Evolutionary conservation across 495 filamentous ascomycete genomes (phyloP), one percentile per base, ranked within the genome.

Genomic region (Schizothecium vesticola): DNA sequence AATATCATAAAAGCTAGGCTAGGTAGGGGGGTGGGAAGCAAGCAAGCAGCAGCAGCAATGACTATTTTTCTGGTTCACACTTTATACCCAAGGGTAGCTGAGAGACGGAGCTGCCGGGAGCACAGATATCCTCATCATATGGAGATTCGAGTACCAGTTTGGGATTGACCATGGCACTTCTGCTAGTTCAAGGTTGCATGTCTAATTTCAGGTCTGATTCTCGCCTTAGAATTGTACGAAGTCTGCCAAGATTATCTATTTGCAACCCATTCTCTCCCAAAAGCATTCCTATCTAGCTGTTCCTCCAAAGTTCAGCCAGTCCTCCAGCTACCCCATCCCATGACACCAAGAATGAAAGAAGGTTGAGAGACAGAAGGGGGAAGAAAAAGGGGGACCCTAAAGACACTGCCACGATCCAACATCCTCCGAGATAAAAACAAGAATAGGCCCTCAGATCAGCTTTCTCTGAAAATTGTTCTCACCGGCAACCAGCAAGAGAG

Each of bases 391-490:
- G 60, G 21, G 61, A 22, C 57, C 19, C 8, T 1, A 6, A 58
- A 11, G 22, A 33, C 21, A 16, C 36, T 2, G 16, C 43, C 43
- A n/a, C 16, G 2, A n/a, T 0, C 19, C 16, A 51, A 51, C 16
- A 43, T 13, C 43, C 31, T 9, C 63, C 22, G 7, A 65, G 26
- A 64, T 65, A 22, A 56, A 65, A 70, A 31, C 22, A 71, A 19
- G 31, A 62, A 56, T 25, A 51, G 28, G 73, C 85, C 83, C 85
- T 87, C 85, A 87, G 85, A 86, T 86, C 80, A 87, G 84, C 84
- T 87, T 84, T 87, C 85, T 79, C 43, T 79, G 57, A 67, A 51
- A 6, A 51, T 51, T 51, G 84, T 87, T 86, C 84, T 83, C 85
- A 87, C 71, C 56, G 83, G 76, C 78, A 86, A 86, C 85, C 67